Conservation (phyloP, 179 eudicot genomes). For the Sideroxylon spinosum region DNA sequence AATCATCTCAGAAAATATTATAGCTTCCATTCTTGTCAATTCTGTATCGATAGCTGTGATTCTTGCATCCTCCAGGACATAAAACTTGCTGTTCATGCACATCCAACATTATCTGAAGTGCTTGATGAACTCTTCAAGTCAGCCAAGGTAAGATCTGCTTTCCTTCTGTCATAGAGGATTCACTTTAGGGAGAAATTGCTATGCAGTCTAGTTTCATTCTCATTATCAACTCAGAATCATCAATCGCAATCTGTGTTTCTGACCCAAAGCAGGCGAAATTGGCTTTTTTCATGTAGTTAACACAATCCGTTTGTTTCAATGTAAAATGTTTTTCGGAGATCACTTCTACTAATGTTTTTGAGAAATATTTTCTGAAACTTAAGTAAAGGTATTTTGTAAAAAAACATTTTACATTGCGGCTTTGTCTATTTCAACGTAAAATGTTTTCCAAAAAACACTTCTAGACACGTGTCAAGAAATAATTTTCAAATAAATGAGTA, state of each 20-base stretch:
- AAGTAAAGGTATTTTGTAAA: no score
- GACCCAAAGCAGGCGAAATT: not conserved
- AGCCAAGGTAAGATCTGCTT: slow-evolving; percentile 59
- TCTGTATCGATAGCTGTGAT: not conserved
- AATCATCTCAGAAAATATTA: not conserved
- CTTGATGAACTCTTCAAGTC: slow-evolving; percentile 93
- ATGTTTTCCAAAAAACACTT: no score
- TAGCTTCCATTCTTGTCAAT: not conserved
- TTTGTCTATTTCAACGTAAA: no score
- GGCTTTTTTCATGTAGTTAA: not conserved
- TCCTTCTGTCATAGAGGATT: not conserved
- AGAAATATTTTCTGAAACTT: no score
- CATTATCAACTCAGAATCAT: not conserved
- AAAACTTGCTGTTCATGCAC: slow-evolving; percentile 93
- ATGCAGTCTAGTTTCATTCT: not conserved
- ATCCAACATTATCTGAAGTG: slow-evolving; percentile 98
- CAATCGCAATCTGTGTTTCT: not conserved
- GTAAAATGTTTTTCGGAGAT: not conserved
- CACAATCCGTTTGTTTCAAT: not conserved
- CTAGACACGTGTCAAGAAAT: no score
- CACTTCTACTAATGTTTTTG: no score
- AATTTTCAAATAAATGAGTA: no score
- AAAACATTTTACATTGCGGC: no score
- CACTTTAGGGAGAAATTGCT: not conserved
- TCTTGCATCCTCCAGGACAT: slow-evolving; percentile 59